Conservation (phyloP, 805 yeast genomes). For the Metschnikowia henanensis region DNA sequence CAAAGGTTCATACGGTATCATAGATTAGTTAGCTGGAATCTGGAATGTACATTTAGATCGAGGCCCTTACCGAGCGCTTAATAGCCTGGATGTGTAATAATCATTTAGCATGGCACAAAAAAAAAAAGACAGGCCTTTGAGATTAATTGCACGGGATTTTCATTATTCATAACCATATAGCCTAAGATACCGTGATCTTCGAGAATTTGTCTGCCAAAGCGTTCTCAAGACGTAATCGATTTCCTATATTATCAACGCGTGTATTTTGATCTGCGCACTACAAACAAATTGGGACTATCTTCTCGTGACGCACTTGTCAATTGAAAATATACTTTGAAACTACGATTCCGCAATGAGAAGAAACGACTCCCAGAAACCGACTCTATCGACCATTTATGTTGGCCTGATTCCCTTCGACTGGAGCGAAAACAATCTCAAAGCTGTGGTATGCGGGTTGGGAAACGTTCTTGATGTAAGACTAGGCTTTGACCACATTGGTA, state of each 20-base stretch:
- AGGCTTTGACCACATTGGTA: slow-evolving; percentile 57
- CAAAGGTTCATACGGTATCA: slow-evolving; percentile 25
- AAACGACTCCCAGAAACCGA: slow-evolving; percentile 9
- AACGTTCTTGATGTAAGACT: slow-evolving; percentile 66
- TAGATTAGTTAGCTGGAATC: slow-evolving; percentile 8
- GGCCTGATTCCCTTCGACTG: slow-evolving; percentile 73
- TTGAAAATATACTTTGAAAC: too few relatives aligned
- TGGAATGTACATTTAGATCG: background rate
- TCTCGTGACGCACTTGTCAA: too few relatives aligned
- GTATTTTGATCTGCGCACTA: background rate
- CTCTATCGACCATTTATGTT: slow-evolving; percentile 50
- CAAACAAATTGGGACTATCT: too few relatives aligned
- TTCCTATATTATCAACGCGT: too few relatives aligned
- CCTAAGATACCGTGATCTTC: too few relatives aligned
- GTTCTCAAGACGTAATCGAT: too few relatives aligned
- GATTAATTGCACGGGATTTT: too few relatives aligned
- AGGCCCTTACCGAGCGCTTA: too few relatives aligned
- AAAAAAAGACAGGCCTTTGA: too few relatives aligned
- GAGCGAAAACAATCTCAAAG: slow-evolving; percentile 61
- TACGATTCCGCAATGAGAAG: slow-evolving; percentile 10
- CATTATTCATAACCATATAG: too few relatives aligned
- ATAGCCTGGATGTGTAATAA: background rate
- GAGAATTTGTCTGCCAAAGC: too few relatives aligned
- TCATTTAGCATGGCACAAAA: too few relatives aligned
- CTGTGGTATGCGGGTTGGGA: slow-evolving; percentile 71